Evolutionary conservation across 352 stramenopile genomes (phyloP), one percentile per base, ranked within the genome.

Genomic region (Phytophthora podocarpi): DNA sequence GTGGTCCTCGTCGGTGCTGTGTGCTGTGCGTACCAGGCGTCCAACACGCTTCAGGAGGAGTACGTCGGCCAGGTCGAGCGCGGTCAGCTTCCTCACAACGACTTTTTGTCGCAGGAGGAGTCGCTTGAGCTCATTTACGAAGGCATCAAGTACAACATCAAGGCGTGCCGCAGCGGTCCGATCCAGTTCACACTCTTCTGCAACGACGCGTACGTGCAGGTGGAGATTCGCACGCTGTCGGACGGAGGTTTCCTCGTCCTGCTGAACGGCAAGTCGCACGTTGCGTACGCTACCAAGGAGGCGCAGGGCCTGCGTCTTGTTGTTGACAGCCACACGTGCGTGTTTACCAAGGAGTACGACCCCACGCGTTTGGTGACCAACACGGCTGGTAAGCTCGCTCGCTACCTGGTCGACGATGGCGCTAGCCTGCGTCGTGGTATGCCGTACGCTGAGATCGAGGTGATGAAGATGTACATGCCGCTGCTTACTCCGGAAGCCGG

Each of bases 381-480:
- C 78, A 98, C 98, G 46, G 97, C 97, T 2, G 98, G 98, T 40
- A 99, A 99, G 80, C 82, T 99, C 10, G 97, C 98, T n/a, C 97
- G 98, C 36, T 99, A 98, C 72, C 82, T 99, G n/a, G 96, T 99
- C 23, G 81, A 97, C 27, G 96, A 99, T 66, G 97, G 97, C 20
- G 84, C 95, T 16, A 90, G 94, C 8, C 73, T 96, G 27, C 84
- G 84, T 70, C 85, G 86, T 35, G 85, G 84, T 31, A 95, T 91
- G 78, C 85, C 87, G 56, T 96, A 91, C 65, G 87, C 86, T 31
- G 87, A 96, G 64, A 91, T 96, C 13, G 87, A 96, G 60, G 98
- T 99, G n/a, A 99, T 99, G 98, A 99, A 99, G 85, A 99, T 99
- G 98, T 99, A 99, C 85, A 99, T 99, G 97, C 97, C 97, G 20